Conservation (phyloP, 352 stramenopile species). For the Globisporangium perplexum region DNA sequence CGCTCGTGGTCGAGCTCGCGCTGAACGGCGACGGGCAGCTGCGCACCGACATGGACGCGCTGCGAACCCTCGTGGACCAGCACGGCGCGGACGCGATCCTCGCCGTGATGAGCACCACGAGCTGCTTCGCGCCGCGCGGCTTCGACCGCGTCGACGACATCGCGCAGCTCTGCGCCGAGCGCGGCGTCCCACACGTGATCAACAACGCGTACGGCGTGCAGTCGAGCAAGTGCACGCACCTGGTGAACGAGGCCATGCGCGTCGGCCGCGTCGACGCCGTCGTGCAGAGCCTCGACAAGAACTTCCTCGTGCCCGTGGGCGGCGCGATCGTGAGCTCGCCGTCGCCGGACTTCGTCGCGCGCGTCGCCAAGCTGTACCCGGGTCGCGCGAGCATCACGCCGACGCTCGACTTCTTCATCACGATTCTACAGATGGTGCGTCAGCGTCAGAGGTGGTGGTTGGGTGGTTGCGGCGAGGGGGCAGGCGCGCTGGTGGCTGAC, state of each 20-base stretch:
- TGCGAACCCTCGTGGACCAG: conserved; percentile 59
- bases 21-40: conserved; percentile 63
- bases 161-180: conserved; percentile 81
- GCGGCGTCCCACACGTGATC: conserved; percentile 92
- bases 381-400: conserved; percentile 93
- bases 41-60: conserved; percentile 84
- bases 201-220: conserved; percentile 99
- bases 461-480: neutral
- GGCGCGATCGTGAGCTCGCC: conserved; percentile 83
- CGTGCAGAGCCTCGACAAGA: conserved; percentile 99
- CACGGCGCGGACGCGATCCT: conserved; percentile 74
- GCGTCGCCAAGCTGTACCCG: conserved; percentile 93
- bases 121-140: conserved; percentile 96
- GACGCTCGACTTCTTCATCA: conserved; percentile 98
- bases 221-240: conserved; percentile 90
- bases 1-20: conserved; percentile 83
- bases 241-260: conserved; percentile 88
- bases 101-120: conserved; percentile 97
- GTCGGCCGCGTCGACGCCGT: conserved; percentile 94
- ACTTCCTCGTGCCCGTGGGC: conserved; percentile 97
- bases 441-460: neutral
- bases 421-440: conserved; percentile 96
- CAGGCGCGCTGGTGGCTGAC: neutral
- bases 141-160: conserved; percentile 94
- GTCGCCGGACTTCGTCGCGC: conserved; percentile 67